A percentile compares a stretch with the other conserved stretches of the same genome.
Evolutionary conservation across 495 filamentous ascomycete genomes (phyloP).

Genomic region (Bathelium albidoporum): DNA sequence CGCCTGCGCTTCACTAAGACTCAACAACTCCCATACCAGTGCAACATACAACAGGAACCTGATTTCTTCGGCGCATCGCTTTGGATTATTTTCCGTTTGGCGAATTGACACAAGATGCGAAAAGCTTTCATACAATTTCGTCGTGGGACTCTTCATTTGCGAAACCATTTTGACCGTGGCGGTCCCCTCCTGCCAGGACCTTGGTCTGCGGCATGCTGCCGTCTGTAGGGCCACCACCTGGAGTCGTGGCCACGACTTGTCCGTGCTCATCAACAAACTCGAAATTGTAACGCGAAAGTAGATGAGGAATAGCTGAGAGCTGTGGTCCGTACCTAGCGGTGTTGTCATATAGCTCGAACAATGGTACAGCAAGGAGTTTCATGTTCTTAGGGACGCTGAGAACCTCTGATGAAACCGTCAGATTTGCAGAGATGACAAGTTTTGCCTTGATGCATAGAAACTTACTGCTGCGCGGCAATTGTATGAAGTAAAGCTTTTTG

Average conservation of each 20-base stretch:
- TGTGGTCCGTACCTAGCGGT: conserved; percentile 90
- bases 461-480: conserved; percentile 83
- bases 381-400: conserved; percentile 98
- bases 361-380: conserved; percentile 92
- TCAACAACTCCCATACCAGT: background rate
- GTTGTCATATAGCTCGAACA: conserved; percentile 98
- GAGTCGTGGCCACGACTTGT: conserved; percentile 76
- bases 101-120: background rate
- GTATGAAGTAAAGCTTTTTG: conserved; percentile 97
- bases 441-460: conserved; percentile 13
- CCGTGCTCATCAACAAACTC: conserved; percentile 96
- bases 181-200: conserved; percentile 64
- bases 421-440: background rate
- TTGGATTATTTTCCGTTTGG: background rate
- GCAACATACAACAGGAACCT: background rate
- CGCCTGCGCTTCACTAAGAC: background rate
- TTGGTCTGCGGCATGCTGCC: conserved; percentile 51
- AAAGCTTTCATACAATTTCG: background rate
- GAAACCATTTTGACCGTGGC: conserved; percentile 36
- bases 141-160: background rate
- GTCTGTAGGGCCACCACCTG: conserved; percentile 49
- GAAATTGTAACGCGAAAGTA: conserved; percentile 90
- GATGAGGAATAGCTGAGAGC: conserved; percentile 87
- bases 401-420: conserved; percentile 52
- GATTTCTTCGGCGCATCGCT: background rate